Percentiles rank a stretch among this genome's conserved stretches.
phyloP scores from a whole-genome alignment of 2,329 filamentous ascomycete genomes.

The Fusarium dimerum region DNA sequence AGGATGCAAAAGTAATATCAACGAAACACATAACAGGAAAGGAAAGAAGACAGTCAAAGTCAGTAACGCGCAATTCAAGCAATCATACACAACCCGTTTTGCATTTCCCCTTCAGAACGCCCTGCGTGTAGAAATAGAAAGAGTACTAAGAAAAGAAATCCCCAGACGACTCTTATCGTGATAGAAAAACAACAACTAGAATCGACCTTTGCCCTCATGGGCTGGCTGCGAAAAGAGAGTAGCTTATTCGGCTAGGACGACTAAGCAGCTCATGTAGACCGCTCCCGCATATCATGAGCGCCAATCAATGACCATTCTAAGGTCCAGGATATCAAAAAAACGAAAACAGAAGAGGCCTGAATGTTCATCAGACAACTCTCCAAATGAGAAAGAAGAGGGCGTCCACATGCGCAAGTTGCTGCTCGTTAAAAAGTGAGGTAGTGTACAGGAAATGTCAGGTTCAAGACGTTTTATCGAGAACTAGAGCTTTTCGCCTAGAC shows the following conservation, averaged over 20 bases:
- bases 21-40: slow-evolving; percentile 22
- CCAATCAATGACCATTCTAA: slow-evolving; percentile 33
- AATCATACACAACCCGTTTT: slow-evolving; percentile 30
- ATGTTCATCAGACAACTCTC: slow-evolving; percentile 15
- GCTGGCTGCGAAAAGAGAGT: slow-evolving; percentile 14
- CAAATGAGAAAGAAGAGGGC: slow-evolving; percentile 29
- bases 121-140: slow-evolving; percentile 32
- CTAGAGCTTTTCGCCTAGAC: slow-evolving; percentile 27
- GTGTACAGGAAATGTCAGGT: slow-evolving; percentile 32
- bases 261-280: slow-evolving; percentile 43
- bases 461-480: slow-evolving; percentile 15
- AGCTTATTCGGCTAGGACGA: slow-evolving; percentile 21
- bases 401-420: slow-evolving; percentile 8
- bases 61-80: slow-evolving; percentile 21
- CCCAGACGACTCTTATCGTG: slow-evolving; percentile 15
- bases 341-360: slow-evolving; percentile 28
- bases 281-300: slow-evolving; percentile 51
- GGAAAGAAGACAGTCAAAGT: slow-evolving; percentile 25
- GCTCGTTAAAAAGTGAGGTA: slow-evolving; percentile 22
- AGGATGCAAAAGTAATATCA: slow-evolving; percentile 24
- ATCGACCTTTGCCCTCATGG: slow-evolving; percentile 21
- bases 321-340: slow-evolving; percentile 41
- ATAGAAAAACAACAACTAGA: slow-evolving; percentile 16
- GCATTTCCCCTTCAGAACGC: slow-evolving; percentile 35
- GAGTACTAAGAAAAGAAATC: slow-evolving; percentile 30